Conservation (phyloP, 495 filamentous ascomycete genomes). For the Astrothelium subdiscretum region DNA sequence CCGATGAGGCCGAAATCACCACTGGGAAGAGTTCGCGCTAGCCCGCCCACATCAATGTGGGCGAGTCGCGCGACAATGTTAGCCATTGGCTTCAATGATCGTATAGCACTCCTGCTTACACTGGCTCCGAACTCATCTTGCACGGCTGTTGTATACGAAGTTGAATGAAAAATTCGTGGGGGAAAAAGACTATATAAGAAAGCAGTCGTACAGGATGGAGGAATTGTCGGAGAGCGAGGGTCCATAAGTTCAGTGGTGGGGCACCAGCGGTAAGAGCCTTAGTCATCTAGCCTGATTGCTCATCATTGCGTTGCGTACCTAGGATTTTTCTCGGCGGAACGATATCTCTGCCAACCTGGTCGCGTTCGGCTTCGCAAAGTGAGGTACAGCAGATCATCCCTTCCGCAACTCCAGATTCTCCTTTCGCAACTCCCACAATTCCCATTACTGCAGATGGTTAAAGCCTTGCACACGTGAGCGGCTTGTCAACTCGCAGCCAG, state of each 20-base stretch:
- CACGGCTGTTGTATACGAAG: not conserved
- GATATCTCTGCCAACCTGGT: no score
- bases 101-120: not conserved
- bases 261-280: not conserved
- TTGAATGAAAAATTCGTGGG: no score
- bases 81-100: no score
- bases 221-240: not conserved
- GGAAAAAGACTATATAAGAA: not conserved
- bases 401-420: no score
- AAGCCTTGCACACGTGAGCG: no score
- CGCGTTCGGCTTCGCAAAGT: no score
- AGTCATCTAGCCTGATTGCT: not conserved
- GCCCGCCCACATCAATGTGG: slow-evolving; percentile 60
- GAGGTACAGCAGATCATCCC: no score
- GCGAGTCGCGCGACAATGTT: slow-evolving; percentile 74
- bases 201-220: not conserved
- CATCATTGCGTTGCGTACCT: not conserved
- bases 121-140: slow-evolving; percentile 2
- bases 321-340: not conserved
- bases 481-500: no score
- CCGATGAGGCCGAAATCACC: slow-evolving; percentile 98
- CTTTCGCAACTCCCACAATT: no score
- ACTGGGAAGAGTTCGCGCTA: slow-evolving; percentile 12
- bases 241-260: not conserved
- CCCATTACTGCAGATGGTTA: no score